phyloP scores from a whole-genome alignment of 2,329 filamentous ascomycete species.

The Diaporthe sp. region DNA sequence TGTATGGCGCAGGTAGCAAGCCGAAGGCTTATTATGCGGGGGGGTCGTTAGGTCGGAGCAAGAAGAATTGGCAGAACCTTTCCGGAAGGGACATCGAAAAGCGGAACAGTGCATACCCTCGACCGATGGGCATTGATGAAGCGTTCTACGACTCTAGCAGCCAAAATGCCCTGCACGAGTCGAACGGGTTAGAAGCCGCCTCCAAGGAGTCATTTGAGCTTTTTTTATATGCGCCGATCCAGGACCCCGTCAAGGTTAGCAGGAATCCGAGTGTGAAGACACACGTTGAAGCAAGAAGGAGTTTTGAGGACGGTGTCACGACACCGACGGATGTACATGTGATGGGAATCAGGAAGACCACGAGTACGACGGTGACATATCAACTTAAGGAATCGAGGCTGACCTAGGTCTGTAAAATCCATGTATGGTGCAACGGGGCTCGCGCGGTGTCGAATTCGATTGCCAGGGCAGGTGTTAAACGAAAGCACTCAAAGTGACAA shows the following conservation, averaged over 20 bases:
- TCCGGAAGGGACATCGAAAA: neutral
- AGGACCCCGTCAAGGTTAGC: neutral
- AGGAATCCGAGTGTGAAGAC: neutral
- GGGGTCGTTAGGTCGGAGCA: neutral
- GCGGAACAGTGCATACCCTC: neutral
- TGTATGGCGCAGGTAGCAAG: neutral
- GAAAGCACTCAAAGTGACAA: neutral
- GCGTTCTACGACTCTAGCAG: neutral
- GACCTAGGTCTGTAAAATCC: neutral
- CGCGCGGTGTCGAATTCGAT: neutral
- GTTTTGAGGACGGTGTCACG: neutral
- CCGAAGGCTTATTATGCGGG: neutral
- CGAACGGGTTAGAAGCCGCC: neutral
- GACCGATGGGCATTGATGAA: neutral
- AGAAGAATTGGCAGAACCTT: constrained; percentile 1
- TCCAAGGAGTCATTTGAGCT: constrained; percentile 16
- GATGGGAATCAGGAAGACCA: constrained; percentile 15
- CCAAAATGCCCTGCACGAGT: neutral
- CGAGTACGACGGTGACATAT: constrained; percentile 4
- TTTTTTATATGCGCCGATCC: neutral
- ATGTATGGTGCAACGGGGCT: no score
- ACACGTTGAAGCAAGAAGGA: constrained; percentile 5
- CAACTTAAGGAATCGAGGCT: neutral
- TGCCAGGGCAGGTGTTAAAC: no score
- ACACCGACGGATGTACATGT: neutral